phyloP scores from a whole-genome alignment of 83 land plant genomes.

The Picea abies region DNA sequence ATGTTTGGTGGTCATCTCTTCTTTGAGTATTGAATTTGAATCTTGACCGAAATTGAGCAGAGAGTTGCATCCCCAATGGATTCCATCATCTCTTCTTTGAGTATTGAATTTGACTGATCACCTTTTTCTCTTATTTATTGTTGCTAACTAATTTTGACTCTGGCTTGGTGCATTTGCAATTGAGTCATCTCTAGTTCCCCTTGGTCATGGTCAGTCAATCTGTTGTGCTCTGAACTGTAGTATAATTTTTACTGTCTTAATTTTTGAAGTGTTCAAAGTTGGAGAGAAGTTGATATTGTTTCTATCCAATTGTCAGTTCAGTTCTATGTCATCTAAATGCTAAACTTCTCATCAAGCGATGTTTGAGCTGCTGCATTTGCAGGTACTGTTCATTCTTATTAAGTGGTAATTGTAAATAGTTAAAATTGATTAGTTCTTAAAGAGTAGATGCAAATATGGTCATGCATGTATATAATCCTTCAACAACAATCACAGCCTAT shows the following conservation, averaged over 20 bases:
- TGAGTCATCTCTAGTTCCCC: too few species aligned
- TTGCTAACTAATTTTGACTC: background rate
- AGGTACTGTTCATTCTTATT: background rate
- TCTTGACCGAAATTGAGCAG: too few species aligned
- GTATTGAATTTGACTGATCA: background rate
- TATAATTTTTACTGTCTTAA: background rate
- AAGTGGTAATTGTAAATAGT: background rate
- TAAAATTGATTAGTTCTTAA: background rate
- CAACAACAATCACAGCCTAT: background rate
- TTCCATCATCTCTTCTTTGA: background rate
- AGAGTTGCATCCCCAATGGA: background rate
- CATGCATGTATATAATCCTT: background rate
- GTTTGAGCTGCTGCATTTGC: background rate
- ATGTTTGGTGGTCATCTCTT: too few species aligned
- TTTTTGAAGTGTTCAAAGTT: background rate
- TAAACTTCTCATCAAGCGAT: background rate
- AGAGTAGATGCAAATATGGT: background rate
- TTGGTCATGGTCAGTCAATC: background rate
- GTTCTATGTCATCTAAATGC: background rate
- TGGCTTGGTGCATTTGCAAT: background rate
- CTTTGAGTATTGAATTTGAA: too few species aligned
- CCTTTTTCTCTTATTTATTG: background rate
- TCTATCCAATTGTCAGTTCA: background rate
- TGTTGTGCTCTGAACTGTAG: background rate
- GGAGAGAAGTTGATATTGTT: background rate